Percentiles rank a stretch among this genome's conserved stretches.
Evolutionary conservation across 2,329 filamentous ascomycete species (phyloP).

Genomic region (Ophiostoma perfectum): DNA sequence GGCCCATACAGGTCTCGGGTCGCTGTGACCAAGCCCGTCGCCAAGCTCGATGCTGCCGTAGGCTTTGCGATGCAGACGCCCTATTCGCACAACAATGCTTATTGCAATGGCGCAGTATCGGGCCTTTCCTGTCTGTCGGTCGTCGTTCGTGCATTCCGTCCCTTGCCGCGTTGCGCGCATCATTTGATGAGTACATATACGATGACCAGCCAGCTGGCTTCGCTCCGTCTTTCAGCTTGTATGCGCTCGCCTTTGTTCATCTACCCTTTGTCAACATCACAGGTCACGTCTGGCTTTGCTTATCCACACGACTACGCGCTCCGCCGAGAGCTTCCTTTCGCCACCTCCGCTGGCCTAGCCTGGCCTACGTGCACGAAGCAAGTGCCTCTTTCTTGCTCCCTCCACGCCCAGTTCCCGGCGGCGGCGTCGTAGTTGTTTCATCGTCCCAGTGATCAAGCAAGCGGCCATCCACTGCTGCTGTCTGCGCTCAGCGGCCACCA

Average conservation of each 20-base stretch:
- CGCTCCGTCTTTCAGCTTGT: background rate
- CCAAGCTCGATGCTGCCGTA: background rate
- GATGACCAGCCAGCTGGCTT: background rate
- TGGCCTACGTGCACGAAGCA: background rate
- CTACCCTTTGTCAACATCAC: background rate
- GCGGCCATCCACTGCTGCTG: background rate
- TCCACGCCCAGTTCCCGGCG: background rate
- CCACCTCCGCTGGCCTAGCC: background rate
- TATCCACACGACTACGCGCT: background rate
- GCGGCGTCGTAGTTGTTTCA: conserved; percentile 1
- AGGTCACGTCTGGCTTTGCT: background rate
- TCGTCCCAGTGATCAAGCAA: background rate
- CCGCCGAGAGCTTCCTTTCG: background rate
- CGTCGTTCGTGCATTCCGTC: background rate
- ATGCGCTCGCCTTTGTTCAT: background rate
- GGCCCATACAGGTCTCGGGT: background rate
- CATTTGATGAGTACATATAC: background rate
- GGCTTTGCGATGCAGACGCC: background rate
- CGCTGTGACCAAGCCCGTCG: background rate
- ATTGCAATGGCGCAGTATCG: background rate
- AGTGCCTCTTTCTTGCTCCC: background rate
- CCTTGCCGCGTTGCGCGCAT: background rate
- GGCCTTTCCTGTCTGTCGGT: background rate
- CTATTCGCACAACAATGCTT: background rate
- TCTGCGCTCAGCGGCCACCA: background rate